Evolutionary conservation across 306 rosid species (phyloP), one percentile per base, ranked within the genome.

Genomic region (Castanopsis chinensis): DNA sequence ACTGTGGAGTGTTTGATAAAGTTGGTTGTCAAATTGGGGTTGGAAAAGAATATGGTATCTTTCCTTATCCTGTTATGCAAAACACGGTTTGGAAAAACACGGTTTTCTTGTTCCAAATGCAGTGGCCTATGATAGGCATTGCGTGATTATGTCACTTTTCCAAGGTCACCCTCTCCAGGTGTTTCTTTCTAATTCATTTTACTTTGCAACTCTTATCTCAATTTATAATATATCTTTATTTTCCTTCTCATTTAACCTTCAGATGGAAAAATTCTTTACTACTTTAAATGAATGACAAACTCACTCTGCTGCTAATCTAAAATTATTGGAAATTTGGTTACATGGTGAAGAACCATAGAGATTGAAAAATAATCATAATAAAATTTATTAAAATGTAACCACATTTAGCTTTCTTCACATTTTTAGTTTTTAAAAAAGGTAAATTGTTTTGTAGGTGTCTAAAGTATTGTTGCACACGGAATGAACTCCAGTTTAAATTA

Each of bases 11-110:
- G 21, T 89, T 94, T 83, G 86, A 77, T 35, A 61, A 88, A 4
- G 97, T 94, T 87, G 98, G 98, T 58, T 92, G 97, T 33, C 96
- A 94, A 78, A 92, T 94, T 74, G 98, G 98, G 0, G 97, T 92
- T 23, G 98, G 97, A 71, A 94, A 94, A 85, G 98, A 94, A 81
- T 94, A 97, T 55, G 97, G 98, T 92, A 88, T 23, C 25, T 71
- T 71, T 71, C 18, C 35, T 41, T 41, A 41, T 41, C 49, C 11
- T 41, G 49, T 59, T 74, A 20, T 10, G 23, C 17, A 12, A 3
- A 18, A 12, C 20, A 92, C 97, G 97, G 96, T 77, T 81, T 92
- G 87, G 88, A 90, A 86, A 89, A 93, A 74, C 91, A 94, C 79
- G 90, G 82, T 51, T 94, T 94, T 80, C 91, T 96, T 80, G 96